These are phyloP conservation scores for Boletus sp. DNA, from an alignment of 768 basidiomycete genomes.

Conservation along the genomic window DNA sequence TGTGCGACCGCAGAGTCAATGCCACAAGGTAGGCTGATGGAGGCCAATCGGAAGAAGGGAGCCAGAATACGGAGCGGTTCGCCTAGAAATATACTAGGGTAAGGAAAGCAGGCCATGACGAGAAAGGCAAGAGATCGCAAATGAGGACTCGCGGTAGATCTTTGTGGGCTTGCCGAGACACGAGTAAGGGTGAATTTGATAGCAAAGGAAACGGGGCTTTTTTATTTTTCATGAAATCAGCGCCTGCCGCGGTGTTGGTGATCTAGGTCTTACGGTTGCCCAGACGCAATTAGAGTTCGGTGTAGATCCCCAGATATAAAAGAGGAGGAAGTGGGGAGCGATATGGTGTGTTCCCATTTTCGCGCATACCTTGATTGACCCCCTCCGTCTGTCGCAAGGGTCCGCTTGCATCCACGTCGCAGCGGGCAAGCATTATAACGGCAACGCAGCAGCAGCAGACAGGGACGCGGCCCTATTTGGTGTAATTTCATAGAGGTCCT, in stretches of 20 bases:
- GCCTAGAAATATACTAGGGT: conserved; percentile 39
- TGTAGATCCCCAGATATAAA: conserved; percentile 30
- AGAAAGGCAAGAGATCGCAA: conserved; percentile 31
- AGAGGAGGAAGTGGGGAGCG: conserved; percentile 11
- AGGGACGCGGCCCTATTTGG: conserved; percentile 1
- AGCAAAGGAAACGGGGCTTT: conserved; percentile 28
- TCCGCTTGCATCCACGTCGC: conserved; percentile 10
- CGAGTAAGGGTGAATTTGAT: conserved; percentile 26
- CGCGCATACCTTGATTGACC: conserved; percentile 9
- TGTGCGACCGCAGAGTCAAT: conserved; percentile 29
- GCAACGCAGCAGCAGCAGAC: conserved; percentile 2
- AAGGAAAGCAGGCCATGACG: conserved; percentile 29
- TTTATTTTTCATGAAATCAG: conserved; percentile 28
- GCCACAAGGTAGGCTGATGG: conserved; percentile 38
- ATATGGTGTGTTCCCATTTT: conserved; percentile 15
- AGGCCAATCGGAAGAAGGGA: conserved; percentile 48
- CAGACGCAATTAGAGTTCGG: conserved; percentile 31
- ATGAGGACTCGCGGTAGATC: conserved; percentile 17
- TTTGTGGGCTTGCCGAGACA: conserved; percentile 26
- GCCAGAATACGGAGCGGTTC: conserved; percentile 44
- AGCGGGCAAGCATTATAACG: conserved; percentile 10
- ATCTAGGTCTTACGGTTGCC: conserved; percentile 17
- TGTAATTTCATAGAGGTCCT: neutral
- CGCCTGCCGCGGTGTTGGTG: conserved; percentile 30
- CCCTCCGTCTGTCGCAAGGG: neutral